These are phyloP conservation scores for Fusarium oligoseptatum DNA, from an alignment of 2,329 filamentous ascomycete species.

Conservation along the genomic window DNA sequence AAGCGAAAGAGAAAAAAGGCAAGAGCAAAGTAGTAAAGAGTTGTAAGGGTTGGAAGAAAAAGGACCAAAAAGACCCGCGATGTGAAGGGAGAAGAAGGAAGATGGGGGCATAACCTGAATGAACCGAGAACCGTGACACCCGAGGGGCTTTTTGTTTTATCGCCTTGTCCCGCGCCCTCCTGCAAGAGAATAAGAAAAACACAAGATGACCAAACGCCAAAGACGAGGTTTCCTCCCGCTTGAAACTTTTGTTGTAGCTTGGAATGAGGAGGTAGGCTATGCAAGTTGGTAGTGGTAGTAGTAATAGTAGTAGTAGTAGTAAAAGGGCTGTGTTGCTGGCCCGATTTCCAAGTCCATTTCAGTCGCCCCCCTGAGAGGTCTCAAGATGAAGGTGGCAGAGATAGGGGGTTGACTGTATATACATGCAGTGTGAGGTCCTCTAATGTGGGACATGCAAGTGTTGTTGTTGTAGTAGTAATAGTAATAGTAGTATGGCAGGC, in stretches of 20 bases:
- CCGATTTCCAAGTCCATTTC: background rate
- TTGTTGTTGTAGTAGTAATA: background rate
- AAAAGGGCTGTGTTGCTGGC: background rate
- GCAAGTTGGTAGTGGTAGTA: background rate
- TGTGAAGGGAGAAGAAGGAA: background rate
- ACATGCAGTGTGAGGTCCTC: background rate
- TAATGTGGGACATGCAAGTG: constrained; percentile 3
- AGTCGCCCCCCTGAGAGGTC: background rate
- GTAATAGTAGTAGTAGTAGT: background rate
- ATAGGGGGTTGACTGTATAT: background rate
- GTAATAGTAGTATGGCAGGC: background rate
- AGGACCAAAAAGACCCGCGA: constrained; percentile 7
- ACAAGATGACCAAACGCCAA: constrained; percentile 28
- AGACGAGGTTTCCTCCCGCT: constrained; percentile 33
- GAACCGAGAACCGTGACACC: constrained; percentile 13
- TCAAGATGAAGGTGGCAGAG: background rate
- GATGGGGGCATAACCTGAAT: background rate
- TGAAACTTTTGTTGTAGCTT: constrained; percentile 34
- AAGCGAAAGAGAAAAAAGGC: background rate
- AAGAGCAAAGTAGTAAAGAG: background rate
- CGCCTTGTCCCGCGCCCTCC: constrained; percentile 15
- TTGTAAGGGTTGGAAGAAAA: constrained; percentile 9
- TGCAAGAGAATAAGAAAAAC: constrained; percentile 10
- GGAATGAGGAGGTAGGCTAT: constrained; percentile 18
- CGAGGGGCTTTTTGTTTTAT: constrained; percentile 18